These are phyloP conservation scores for Achaetomiella virescens DNA, from an alignment of 495 filamentous ascomycete genomes.

Conservation along the genomic window DNA sequence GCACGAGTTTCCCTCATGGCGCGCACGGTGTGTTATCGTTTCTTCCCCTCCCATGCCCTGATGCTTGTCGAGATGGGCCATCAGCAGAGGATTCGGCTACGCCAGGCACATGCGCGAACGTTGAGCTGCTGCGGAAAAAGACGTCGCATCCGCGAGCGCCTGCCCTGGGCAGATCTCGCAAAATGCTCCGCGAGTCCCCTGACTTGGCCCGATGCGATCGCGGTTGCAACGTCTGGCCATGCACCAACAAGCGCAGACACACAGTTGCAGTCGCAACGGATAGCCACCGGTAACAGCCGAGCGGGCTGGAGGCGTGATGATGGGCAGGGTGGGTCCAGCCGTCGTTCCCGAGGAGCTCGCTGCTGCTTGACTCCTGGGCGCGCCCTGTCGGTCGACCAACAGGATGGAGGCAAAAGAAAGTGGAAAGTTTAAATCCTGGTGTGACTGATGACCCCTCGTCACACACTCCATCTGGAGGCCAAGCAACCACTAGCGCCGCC, in stretches of 20 bases:
- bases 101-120: constrained; percentile 11
- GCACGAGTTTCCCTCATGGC: not conserved
- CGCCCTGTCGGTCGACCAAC: constrained; percentile 12
- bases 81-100: not conserved
- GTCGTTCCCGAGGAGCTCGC: too few species aligned
- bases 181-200: constrained; percentile 26
- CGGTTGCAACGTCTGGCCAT: constrained; percentile 33
- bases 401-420: constrained; percentile 10
- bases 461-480: constrained; percentile 6
- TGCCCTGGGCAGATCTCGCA: constrained; percentile 28
- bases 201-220: constrained; percentile 36
- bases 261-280: constrained; percentile 25
- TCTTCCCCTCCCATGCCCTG: not conserved
- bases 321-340: constrained; percentile 3
- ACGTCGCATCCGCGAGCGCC: constrained; percentile 20
- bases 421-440: constrained; percentile 25
- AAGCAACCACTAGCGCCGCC: constrained; percentile 12
- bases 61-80: constrained; percentile 7
- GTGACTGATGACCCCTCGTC: constrained; percentile 6
- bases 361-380: constrained; percentile 1
- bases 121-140: constrained; percentile 5
- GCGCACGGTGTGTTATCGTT: not conserved
- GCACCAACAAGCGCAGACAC: constrained; percentile 16
- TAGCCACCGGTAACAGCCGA: constrained; percentile 32
- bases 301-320: constrained; percentile 11